Evolutionary conservation across 1,284 basidiomycete species (phyloP), one percentile per base, ranked within the genome.

Genomic region (Ceratobasidium sp.): DNA sequence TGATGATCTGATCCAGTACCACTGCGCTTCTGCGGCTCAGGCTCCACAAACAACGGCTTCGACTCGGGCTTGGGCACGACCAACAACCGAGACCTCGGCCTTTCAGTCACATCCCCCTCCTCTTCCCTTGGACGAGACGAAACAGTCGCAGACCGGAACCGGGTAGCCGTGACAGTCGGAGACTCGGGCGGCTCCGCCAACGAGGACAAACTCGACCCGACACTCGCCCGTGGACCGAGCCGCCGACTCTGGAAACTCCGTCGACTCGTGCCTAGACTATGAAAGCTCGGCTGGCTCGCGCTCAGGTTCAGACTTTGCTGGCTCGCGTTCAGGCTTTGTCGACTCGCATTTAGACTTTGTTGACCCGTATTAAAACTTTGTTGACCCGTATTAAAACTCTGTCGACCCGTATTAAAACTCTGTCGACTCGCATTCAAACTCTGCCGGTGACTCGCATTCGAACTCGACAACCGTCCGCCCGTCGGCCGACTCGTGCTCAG

Each of bases 101-200:
- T 49, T 44, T 46, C 64, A 33, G 33, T 33, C 4, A 33, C 33
- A 1, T 33, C 33, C 33, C 4, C 33, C 33, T 4, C 33, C 33
- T 33, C 33, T 4, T 33, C 33, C 33, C 2, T 42, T 28, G 42
- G 42, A 23, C 64, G 28, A 49, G 64, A 67, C 44, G 39, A 56
- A 13, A 60, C 58, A 13, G 58, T 60, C 26, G 40, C 33, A 33
- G 56, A 55, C 9, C 68, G 58, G 2, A 75, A 26, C 26, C 60
- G 42, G 13, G 9, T 39, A 60, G 71, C 56, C n/a, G 55, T 58
- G 23, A 75, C 53, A 20, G 71, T 75, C n/a, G 71, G 71, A 64
- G 71, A 75, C 60, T 75, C 71, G 44, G 71, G 71, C 53, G 71
- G 71, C 40, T 75, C 71, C 23, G 58, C 58, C 44, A 28, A 42